These are phyloP conservation scores for Bipolaris oryzae DNA, from an alignment of 2,329 filamentous ascomycete species.

Conservation along the genomic window DNA sequence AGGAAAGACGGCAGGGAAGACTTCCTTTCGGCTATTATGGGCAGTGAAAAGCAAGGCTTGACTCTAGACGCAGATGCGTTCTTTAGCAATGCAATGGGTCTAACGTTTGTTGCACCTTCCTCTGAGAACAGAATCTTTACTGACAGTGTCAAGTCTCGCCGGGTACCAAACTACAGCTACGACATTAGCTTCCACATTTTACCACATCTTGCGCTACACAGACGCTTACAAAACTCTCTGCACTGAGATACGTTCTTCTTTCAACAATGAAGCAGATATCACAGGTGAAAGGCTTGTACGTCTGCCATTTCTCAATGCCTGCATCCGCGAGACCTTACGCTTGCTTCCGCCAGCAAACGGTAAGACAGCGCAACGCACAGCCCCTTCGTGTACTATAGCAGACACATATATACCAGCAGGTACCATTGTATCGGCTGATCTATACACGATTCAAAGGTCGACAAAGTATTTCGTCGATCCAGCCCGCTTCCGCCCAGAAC, in stretches of 20 bases:
- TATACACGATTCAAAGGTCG: constrained; percentile 2
- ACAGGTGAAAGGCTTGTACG: constrained; percentile 3
- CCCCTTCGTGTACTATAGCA: constrained; percentile 2
- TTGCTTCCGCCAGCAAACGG: constrained; percentile 5
- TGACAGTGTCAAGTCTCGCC: constrained; percentile 2
- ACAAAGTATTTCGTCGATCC: background rate
- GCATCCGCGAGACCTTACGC: constrained; percentile 6
- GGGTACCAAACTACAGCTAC: constrained; percentile 6
- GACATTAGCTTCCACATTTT: constrained; percentile 4
- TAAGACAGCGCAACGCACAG: constrained; percentile 3
- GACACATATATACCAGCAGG: constrained; percentile 2
- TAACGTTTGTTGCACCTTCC: background rate
- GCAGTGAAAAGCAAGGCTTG: constrained; percentile 3
- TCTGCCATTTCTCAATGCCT: constrained; percentile 1
- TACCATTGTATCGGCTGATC: constrained; percentile 2
- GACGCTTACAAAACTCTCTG: background rate
- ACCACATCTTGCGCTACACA: constrained; percentile 3
- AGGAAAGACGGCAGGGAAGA: constrained; percentile 5
- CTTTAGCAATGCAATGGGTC: constrained; percentile 4
- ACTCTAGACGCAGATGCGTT: constrained; percentile 4
- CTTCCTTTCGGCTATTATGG: constrained; percentile 1
- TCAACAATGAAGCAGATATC: constrained; percentile 2
- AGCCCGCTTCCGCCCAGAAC: constrained; percentile 1
- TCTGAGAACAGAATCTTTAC: background rate
- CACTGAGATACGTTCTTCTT: constrained; percentile 1